Evolutionary conservation across 108 stramenopile genomes (phyloP).

Genomic region (Cylindrotheca fusiformis): DNA sequence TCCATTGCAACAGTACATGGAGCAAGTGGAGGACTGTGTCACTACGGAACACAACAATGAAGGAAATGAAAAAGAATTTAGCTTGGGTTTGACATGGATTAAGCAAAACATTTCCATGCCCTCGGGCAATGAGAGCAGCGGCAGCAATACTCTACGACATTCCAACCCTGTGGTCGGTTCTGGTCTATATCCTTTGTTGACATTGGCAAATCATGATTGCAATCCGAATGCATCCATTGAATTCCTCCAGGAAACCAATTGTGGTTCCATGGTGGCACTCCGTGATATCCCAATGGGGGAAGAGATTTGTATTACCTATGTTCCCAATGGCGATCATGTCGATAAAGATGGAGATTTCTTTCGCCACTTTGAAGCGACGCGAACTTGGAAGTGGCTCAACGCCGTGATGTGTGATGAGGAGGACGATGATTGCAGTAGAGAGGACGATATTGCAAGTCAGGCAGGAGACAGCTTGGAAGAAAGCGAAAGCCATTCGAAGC

Average conservation of each 20-base stretch:
- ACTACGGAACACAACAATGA: background rate
- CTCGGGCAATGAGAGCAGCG: background rate
- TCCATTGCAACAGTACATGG: slow-evolving; percentile 15
- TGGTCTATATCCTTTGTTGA: slow-evolving; percentile 27
- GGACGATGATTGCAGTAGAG: background rate
- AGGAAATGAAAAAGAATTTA: background rate
- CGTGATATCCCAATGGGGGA: slow-evolving; percentile 22
- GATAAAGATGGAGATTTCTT: slow-evolving; percentile 9
- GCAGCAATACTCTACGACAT: background rate
- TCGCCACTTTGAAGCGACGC: slow-evolving; percentile 20
- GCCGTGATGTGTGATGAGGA: no score
- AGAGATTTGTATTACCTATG: slow-evolving; percentile 29
- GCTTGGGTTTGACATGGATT: background rate
- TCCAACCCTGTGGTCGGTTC: slow-evolving; percentile 14
- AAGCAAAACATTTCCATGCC: background rate
- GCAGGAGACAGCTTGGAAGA: slow-evolving; percentile 2
- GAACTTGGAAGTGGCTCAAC: slow-evolving; percentile 37
- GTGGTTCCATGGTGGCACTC: slow-evolving; percentile 25
- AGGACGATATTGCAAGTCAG: no score
- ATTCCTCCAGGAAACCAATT: slow-evolving; percentile 28
- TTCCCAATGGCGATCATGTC: slow-evolving; percentile 24
- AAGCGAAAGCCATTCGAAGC: slow-evolving; percentile 6
- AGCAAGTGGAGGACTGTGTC: background rate
- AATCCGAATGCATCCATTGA: slow-evolving; percentile 38
- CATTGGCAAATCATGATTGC: slow-evolving; percentile 34